Evolutionary conservation across 805 yeast species (phyloP).

Genomic region (Suhomyces faveliae): DNA sequence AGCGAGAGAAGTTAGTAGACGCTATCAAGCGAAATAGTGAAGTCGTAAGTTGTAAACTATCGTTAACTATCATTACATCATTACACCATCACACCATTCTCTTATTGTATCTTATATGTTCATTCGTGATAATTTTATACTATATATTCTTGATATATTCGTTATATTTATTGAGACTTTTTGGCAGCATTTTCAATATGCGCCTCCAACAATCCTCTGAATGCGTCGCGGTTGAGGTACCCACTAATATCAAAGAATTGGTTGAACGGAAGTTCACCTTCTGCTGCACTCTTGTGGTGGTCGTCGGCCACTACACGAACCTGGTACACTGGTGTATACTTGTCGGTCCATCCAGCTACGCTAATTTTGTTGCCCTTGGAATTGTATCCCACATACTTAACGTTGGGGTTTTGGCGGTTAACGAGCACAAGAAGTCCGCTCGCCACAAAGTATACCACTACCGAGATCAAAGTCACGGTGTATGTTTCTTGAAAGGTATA

Average conservation of each 20-base stretch:
- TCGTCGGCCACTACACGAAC: constrained; percentile 33
- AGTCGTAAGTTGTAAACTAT: too few relatives aligned
- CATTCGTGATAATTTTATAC: too few relatives aligned
- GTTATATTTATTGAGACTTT: constrained; percentile 1
- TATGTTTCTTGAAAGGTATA: constrained; percentile 42
- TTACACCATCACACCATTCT: too few relatives aligned
- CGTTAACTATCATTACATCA: too few relatives aligned
- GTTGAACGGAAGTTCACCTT: constrained; percentile 29
- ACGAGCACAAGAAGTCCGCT: constrained; percentile 35
- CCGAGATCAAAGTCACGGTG: constrained; percentile 31
- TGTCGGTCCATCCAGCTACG: constrained; percentile 41
- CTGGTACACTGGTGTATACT: constrained; percentile 46
- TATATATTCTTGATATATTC: not conserved
- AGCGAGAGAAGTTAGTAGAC: too few relatives aligned
- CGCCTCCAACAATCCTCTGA: constrained; percentile 23
- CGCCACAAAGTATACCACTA: constrained; percentile 37
- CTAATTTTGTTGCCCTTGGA: constrained; percentile 33
- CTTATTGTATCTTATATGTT: too few relatives aligned
- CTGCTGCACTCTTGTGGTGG: constrained; percentile 14
- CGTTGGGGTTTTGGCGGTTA: constrained; percentile 40
- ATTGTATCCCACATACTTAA: constrained; percentile 45
- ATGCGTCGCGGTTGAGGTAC: constrained; percentile 36
- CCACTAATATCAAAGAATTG: constrained; percentile 50
- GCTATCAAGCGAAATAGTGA: too few relatives aligned
- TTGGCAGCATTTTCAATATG: constrained; percentile 18